phyloP scores from a whole-genome alignment of 2,329 filamentous ascomycete species.

The Aspergillus sp. region DNA sequence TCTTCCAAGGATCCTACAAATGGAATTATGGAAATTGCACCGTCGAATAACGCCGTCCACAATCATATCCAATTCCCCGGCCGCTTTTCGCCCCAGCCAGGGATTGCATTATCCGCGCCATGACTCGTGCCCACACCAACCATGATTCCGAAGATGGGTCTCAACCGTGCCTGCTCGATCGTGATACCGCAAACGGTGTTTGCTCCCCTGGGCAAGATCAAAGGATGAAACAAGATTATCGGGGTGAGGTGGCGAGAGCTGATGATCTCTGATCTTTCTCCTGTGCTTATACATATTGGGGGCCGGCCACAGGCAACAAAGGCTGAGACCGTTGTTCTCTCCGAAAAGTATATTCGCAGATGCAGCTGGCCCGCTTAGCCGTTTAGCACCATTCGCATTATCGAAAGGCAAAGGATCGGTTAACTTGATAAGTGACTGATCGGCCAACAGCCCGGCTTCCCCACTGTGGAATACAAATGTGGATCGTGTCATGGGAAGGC shows the following conservation, averaged over 20 bases:
- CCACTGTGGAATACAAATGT: conserved; percentile 6
- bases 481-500: conserved; percentile 5
- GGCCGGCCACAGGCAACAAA: neutral
- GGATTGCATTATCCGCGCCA: neutral
- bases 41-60: neutral
- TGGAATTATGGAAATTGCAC: neutral
- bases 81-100: neutral
- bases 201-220: neutral
- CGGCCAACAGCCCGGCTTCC: conserved; percentile 3
- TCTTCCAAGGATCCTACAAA: no score
- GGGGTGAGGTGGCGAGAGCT: neutral
- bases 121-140: neutral
- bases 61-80: neutral
- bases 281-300: neutral
- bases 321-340: neutral
- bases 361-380: neutral
- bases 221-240: neutral
- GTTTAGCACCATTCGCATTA: neutral
- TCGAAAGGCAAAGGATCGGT: neutral
- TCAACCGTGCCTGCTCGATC: neutral
- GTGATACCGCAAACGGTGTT: neutral
- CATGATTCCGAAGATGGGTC: neutral
- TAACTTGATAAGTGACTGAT: conserved; percentile 11
- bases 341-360: neutral
- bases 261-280: neutral